phyloP scores from a whole-genome alignment of 2,329 filamentous ascomycete genomes.

The Colletotrichum gloeosporioides region DNA sequence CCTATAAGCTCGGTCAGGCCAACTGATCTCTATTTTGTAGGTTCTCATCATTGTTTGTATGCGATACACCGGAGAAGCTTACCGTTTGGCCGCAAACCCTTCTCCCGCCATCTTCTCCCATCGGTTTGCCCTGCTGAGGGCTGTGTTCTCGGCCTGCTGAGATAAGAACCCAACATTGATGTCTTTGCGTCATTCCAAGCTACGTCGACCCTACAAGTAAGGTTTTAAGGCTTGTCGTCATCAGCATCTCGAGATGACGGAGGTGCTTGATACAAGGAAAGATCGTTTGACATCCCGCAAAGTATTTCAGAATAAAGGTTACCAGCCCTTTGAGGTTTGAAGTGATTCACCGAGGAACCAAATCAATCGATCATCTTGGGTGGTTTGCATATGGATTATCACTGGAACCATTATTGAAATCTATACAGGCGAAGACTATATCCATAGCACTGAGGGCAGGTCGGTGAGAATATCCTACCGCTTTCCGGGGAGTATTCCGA shows the following conservation, averaged over 20 bases:
- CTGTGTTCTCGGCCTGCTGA: no score
- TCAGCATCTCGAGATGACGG: not conserved
- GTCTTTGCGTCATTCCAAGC: not conserved
- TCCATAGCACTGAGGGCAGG: not conserved
- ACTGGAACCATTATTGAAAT: not conserved
- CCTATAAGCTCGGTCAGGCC: not conserved
- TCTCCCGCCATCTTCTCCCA: not conserved
- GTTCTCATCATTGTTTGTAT: not conserved
- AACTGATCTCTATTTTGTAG: accelerated
- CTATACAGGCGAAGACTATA: not conserved
- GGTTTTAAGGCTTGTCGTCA: accelerated
- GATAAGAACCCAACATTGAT: not conserved
- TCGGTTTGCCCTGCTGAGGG: accelerated
- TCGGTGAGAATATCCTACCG: not conserved
- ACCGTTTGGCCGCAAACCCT: not conserved
- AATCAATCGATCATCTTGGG: no score
- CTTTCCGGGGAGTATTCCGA: not conserved
- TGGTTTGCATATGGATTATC: no score
- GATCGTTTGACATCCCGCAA: no score
- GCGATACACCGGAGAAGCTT: accelerated
- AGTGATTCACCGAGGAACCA: no score
- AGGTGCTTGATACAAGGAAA: not conserved
- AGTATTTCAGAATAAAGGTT: no score
- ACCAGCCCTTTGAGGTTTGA: no score
- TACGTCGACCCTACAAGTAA: accelerated